phyloP scores from a whole-genome alignment of 129 eudicot genomes.

The Helianthus annuus region HanXRQr2.0-SUNRISE NC_035442.2:4569893-4570392 shows the following conservation, averaged over 20 bases:
- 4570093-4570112: conserved; percentile 15
- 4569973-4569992: neutral
- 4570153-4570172: conserved; percentile 11
- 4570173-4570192: conserved; percentile 18
- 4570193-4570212: neutral
- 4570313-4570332: too few relatives aligned
- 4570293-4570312: too few relatives aligned
- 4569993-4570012: neutral
- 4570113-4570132: conserved; percentile 1
- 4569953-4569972: neutral
- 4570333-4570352: too few relatives aligned
- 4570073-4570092: conserved; percentile 16
- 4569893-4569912: neutral
- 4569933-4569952: neutral
- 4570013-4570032: neutral
- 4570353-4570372: too few relatives aligned
- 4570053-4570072: conserved; percentile 9
- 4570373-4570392: too few relatives aligned
- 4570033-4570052: conserved; percentile 10
- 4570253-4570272: too few relatives aligned
- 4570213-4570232: neutral
- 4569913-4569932: neutral
- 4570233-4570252: too few relatives aligned
- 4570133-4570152: neutral
- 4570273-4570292: too few relatives aligned